phyloP scores from a whole-genome alignment of 495 filamentous ascomycete species.

The Penicillium manginii region DNA sequence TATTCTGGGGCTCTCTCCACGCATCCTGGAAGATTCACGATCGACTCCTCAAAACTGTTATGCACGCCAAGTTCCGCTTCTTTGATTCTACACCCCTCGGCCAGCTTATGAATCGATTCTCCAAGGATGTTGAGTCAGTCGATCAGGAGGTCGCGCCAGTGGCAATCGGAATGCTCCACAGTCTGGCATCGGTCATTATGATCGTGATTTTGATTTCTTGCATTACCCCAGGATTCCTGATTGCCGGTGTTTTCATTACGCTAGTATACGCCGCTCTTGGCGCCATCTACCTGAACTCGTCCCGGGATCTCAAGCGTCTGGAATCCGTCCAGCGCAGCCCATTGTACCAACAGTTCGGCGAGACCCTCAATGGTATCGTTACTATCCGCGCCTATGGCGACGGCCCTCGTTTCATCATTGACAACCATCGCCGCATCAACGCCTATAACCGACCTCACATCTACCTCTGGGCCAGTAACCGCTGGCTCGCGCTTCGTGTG shows the following conservation, averaged over 20 bases:
- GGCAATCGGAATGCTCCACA: conserved; percentile 73
- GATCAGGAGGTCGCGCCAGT: conserved; percentile 96
- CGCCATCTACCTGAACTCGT: conserved; percentile 86
- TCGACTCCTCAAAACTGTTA: conserved; percentile 75
- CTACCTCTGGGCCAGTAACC: conserved; percentile 94
- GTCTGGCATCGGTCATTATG: conserved; percentile 76
- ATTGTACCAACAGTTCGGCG: conserved; percentile 97
- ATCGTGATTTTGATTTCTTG: conserved; percentile 89
- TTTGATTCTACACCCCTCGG: conserved; percentile 97
- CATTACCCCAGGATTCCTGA: conserved; percentile 90
- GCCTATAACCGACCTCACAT: conserved; percentile 92
- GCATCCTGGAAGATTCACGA: conserved; percentile 87
- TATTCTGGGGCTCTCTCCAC: conserved; percentile 90
- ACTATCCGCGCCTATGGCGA: conserved; percentile 98
- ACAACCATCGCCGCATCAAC: conserved; percentile 90
- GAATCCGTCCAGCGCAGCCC: conserved; percentile 95
- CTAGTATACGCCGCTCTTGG: conserved; percentile 81
- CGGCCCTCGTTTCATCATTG: conserved; percentile 88
- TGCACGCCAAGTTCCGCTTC: conserved; percentile 92
- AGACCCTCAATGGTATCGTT: conserved; percentile 93
- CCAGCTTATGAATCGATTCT: conserved; percentile 98
- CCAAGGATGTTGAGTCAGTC: conserved; percentile 92
- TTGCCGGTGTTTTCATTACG: conserved; percentile 85
- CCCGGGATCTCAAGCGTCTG: conserved; percentile 89
- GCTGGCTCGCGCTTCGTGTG: conserved; percentile 94